Percentiles rank a stretch among this genome's conserved stretches.
Conservation (phyloP, 2,329 filamentous ascomycete genomes). For the Sarocladium kiliense region DNA sequence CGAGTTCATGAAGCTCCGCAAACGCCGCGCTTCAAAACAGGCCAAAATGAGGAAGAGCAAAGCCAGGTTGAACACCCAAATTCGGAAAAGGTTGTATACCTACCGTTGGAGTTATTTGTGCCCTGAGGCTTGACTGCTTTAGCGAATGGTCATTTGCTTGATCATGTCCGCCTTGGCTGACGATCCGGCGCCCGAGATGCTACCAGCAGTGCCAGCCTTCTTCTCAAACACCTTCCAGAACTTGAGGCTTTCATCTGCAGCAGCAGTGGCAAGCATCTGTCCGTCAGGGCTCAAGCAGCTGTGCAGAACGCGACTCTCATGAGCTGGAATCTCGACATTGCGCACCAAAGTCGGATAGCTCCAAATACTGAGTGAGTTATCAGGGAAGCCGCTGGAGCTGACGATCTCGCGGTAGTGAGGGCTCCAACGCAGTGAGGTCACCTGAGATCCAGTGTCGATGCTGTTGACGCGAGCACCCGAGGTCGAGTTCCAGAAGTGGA, state of each 20-base stretch:
- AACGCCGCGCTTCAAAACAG: slow-evolving; percentile 48
- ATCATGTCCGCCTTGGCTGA: slow-evolving; percentile 78
- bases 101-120: slow-evolving; percentile 29
- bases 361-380: slow-evolving; percentile 99
- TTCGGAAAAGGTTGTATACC: slow-evolving; percentile 25
- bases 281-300: slow-evolving; percentile 95
- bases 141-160: slow-evolving; percentile 95
- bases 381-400: slow-evolving; percentile 95
- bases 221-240: slow-evolving; percentile 99
- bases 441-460: slow-evolving; percentile 97
- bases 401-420: slow-evolving; percentile 97
- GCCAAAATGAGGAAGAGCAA: slow-evolving; percentile 35
- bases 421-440: slow-evolving; percentile 94
- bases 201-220: slow-evolving; percentile 72
- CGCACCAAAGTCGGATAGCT: slow-evolving; percentile 96
- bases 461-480: slow-evolving; percentile 97
- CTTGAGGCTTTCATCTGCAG: slow-evolving; percentile 94
- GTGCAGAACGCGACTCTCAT: slow-evolving; percentile 94
- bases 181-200: slow-evolving; percentile 59
- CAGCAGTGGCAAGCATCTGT: slow-evolving; percentile 94
- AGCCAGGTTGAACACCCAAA: slow-evolving; percentile 16
- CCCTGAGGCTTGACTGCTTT: slow-evolving; percentile 26
- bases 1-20: slow-evolving; percentile 34
- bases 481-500: slow-evolving; percentile 99
- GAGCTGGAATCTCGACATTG: slow-evolving; percentile 95